These are phyloP conservation scores for Metschnikowia borealis DNA, from an alignment of 805 yeast species.

Conservation along the genomic window DNA sequence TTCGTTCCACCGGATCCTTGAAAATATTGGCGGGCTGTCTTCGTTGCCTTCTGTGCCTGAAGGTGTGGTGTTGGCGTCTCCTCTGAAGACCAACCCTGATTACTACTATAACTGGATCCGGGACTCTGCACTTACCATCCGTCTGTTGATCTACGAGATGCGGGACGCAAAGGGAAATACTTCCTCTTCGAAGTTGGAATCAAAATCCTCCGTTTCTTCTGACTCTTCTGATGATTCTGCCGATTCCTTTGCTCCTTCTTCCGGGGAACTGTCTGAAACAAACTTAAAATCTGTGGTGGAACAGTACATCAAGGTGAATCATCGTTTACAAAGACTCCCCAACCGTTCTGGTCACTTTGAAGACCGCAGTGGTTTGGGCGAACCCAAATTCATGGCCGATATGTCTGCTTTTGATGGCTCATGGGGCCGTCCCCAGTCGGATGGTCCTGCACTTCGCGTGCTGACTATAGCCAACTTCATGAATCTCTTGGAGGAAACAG, in stretches of 20 bases:
- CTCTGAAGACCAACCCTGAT: constrained; percentile 66
- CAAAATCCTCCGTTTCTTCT: too few relatives aligned
- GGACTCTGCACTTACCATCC: constrained; percentile 80
- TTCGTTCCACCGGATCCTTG: constrained; percentile 45
- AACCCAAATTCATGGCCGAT: constrained; percentile 78
- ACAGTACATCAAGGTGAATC: constrained; percentile 58
- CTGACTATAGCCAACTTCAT: constrained; percentile 59
- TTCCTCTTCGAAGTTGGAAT: too few relatives aligned
- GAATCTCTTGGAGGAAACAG: constrained; percentile 31
- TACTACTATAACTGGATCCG: constrained; percentile 90
- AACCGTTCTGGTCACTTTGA: constrained; percentile 67
- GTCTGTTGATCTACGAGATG: constrained; percentile 55
- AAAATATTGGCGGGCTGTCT: constrained; percentile 53
- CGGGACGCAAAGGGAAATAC: constrained; percentile 30
- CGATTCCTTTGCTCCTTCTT: too few relatives aligned
- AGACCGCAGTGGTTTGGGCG: constrained; percentile 66
- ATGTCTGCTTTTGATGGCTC: constrained; percentile 54
- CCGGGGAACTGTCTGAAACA: too few relatives aligned
- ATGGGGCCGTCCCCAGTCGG: constrained; percentile 97
- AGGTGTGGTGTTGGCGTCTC: constrained; percentile 85
- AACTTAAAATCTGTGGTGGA: constrained; percentile 37
- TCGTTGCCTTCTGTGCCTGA: constrained; percentile 35
- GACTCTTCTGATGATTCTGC: too few relatives aligned
- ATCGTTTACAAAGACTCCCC: constrained; percentile 55
- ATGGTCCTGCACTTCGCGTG: constrained; percentile 85